Percentiles rank a stretch among this genome's conserved stretches.
phyloP scores from a whole-genome alignment of 2,329 filamentous ascomycete genomes.

The Calycina herbarum region DNA sequence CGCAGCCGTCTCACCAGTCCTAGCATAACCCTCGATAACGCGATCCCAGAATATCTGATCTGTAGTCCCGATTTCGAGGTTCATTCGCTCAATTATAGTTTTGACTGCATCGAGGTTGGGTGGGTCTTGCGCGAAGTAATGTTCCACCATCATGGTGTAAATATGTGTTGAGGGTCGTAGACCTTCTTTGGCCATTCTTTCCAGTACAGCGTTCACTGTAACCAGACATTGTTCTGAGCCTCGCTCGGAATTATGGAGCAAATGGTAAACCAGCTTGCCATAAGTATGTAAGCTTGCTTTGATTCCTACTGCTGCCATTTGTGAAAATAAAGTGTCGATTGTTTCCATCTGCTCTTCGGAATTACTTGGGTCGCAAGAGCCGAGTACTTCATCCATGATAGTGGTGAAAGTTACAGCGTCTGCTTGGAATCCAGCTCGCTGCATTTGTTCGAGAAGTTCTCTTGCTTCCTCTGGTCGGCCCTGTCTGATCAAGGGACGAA shows the following conservation, averaged over 20 bases:
- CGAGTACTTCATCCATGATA: slow-evolving; percentile 61
- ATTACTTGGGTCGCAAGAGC: slow-evolving; percentile 42
- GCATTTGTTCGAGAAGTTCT: slow-evolving; percentile 60
- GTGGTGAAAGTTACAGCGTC: slow-evolving; percentile 74
- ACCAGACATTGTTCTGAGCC: slow-evolving; percentile 37
- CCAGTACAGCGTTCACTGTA: slow-evolving; percentile 60
- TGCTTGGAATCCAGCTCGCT: slow-evolving; percentile 51
- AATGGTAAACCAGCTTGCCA: slow-evolving; percentile 65
- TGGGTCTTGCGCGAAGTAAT: slow-evolving; percentile 60
- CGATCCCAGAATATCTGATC: slow-evolving; percentile 69
- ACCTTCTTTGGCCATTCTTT: slow-evolving; percentile 57
- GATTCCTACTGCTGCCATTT: slow-evolving; percentile 59
- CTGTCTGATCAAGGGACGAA: slow-evolving; percentile 57
- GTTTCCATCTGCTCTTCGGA: slow-evolving; percentile 51
- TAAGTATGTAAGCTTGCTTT: slow-evolving; percentile 64
- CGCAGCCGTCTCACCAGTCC: slow-evolving; percentile 48
- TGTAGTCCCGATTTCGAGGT: slow-evolving; percentile 37
- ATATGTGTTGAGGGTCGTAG: slow-evolving; percentile 62
- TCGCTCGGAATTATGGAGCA: slow-evolving; percentile 49
- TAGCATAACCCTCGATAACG: slow-evolving; percentile 66
- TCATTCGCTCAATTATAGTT: slow-evolving; percentile 54
- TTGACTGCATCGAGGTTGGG: slow-evolving; percentile 62
- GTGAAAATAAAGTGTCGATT: slow-evolving; percentile 55
- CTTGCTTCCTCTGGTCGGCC: slow-evolving; percentile 50
- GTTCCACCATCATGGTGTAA: slow-evolving; percentile 71